phyloP scores from a whole-genome alignment of 495 filamentous ascomycete genomes.

The Bathelium albidoporum region DNA sequence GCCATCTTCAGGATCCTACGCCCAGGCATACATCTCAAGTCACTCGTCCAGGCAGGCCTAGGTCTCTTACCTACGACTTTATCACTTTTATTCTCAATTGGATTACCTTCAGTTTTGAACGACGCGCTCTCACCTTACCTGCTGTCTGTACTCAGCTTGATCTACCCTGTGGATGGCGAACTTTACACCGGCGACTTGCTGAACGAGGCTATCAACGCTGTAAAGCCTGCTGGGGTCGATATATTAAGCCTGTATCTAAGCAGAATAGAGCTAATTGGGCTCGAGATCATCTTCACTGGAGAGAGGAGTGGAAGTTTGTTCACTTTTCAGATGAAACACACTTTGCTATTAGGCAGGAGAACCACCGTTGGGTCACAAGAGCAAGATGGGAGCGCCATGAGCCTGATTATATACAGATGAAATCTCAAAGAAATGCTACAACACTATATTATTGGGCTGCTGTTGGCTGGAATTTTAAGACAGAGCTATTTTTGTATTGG shows the following conservation, averaged over 20 bases:
- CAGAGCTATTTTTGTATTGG: background rate
- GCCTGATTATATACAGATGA: slow-evolving; percentile 2
- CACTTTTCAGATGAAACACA: slow-evolving; percentile 3
- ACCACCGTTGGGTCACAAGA: background rate
- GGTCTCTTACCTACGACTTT: background rate
- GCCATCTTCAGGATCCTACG: background rate
- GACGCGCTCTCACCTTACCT: background rate
- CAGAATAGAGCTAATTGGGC: background rate
- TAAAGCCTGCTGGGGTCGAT: background rate
- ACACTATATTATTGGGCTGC: slow-evolving; percentile 4
- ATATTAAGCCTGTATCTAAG: background rate
- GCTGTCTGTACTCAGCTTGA: background rate
- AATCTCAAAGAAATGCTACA: background rate
- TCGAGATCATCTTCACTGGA: background rate
- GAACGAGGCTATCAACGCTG: background rate
- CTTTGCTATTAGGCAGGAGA: background rate
- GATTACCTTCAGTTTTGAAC: background rate
- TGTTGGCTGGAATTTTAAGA: slow-evolving; percentile 5
- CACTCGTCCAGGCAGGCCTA: no score
- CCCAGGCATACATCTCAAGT: background rate
- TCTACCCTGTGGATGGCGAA: background rate
- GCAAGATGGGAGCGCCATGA: background rate
- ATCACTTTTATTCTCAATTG: background rate
- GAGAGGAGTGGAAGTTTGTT: background rate
- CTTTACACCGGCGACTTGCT: background rate